Percentiles rank a stretch among this genome's conserved stretches.
phyloP scores from a whole-genome alignment of 2,329 filamentous ascomycete species.

The Aspergillaceae sp. region DNA sequence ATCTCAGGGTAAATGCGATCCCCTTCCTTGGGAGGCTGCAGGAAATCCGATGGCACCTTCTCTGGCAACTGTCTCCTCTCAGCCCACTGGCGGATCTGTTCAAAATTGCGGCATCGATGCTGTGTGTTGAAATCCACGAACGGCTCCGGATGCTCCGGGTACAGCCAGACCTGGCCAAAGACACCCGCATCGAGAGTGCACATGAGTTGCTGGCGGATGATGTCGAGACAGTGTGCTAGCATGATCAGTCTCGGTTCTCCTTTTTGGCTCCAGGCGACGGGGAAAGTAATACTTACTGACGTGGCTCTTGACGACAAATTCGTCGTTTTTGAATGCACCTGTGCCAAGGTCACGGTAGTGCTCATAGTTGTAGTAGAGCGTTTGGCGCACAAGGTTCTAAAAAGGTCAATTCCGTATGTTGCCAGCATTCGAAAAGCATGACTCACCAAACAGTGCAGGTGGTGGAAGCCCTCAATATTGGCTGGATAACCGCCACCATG shows the following conservation, averaged over 20 bases:
- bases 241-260: background rate
- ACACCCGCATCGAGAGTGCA: constrained; percentile 54
- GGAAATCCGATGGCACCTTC: constrained; percentile 34
- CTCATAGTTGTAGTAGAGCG: constrained; percentile 51
- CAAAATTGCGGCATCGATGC: constrained; percentile 52
- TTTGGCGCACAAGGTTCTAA: constrained; percentile 51
- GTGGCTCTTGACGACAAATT: constrained; percentile 47
- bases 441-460: constrained; percentile 46
- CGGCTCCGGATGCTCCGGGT: constrained; percentile 36
- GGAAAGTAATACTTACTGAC: constrained; percentile 42
- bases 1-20: constrained; percentile 16
- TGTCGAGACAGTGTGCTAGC: constrained; percentile 52
- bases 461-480: constrained; percentile 25
- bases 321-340: constrained; percentile 50
- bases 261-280: background rate
- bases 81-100: constrained; percentile 47
- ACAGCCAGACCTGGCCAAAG: constrained; percentile 53
- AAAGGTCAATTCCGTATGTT: too few species aligned
- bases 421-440: background rate
- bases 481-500: constrained; percentile 50
- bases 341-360: constrained; percentile 46
- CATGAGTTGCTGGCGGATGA: constrained; percentile 55
- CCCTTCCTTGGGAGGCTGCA: constrained; percentile 28
- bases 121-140: constrained; percentile 57
- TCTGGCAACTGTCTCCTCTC: constrained; percentile 43